Evolutionary conservation across 345 rosid genomes (phyloP), one percentile per base, ranked within the genome.

Genomic region (Raphanus sativus): DNA sequence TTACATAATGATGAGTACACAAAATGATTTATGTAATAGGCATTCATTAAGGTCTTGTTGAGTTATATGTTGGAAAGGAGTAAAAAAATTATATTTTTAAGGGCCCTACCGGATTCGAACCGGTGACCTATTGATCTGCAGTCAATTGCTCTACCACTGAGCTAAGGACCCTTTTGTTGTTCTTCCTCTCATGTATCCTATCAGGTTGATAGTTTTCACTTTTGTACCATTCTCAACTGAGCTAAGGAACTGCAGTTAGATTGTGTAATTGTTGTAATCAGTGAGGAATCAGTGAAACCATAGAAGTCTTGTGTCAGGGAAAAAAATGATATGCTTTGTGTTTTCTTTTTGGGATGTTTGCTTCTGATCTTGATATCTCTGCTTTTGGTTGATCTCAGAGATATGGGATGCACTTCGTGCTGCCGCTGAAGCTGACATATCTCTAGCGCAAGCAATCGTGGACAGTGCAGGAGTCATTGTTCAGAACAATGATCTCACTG

Each of bases 371-470:
- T 66, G 8, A 69, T 63, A 55, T 55, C 28, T 64, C 33, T 10
- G n/a, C 13, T 3, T 70, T 70, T 7, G 52, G 30, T 15, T 33
- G 28, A 72, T 32, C 1, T 6, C 86, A 93, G 97, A 91, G 87
- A 90, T 93, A 65, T 93, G 98, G 98, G 96, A 91, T 65, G 98
- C 98, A 21, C 96, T 93, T 52, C 91, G 90, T 8, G 98, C 90
- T 76, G 98, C 98, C 2, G 89, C 91, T 10, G 97, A 90, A 80
- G 90, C 92, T 71, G 97, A 93, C 42, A 54, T 87, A 55, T 59
- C 77, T 60, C 89, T 90, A 79, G 96, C 94, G 0, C 96, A 90
- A 81, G 91, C 94, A 70, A 90, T 91, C 28, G 87, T 94, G 77
- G 96, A 90, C 42, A 90, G 97, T 62, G 96, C 96, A 4, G 97